Evolutionary conservation across 352 stramenopile species (phyloP), one percentile per base, ranked within the genome.

Genomic region (Phytophthora constricta): DNA sequence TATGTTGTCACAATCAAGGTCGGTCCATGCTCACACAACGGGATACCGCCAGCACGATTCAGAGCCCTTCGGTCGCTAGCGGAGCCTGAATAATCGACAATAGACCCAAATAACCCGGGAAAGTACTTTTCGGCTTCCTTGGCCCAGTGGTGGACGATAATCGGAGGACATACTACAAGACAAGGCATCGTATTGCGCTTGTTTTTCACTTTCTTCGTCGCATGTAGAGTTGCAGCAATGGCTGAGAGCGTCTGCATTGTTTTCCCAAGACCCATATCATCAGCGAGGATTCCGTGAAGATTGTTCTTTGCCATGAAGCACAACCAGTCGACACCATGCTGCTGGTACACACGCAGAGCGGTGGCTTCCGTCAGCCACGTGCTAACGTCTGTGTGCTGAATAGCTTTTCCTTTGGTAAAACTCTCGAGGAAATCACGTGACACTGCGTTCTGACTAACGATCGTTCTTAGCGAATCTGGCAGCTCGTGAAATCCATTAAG

Each of bases 61-160:
- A 82, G 22, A 26, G 28, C 25, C 56, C 83, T 85, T 27, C 83
- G 80, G 25, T 82, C 77, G 34, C 73, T 77, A 31, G 75, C 61
- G 55, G 73, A 62, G 0, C 88, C 81, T 13, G 86, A 93, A 45
- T 97, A 96, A 57, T 97, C 79, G 20, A 98, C 65, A 25, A 96
- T 60, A 20, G 56, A 55, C 27, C 81, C 76, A 37, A 98, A 88
- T 13, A 69, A 70, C 5, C 47, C 51, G 7, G 80, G 72, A 46
- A 98, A 93, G 47, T 93, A 97, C n/a, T 86, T 86, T 16, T 81
- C 52, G n/a, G 93, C 86, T 75, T 99, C 96, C 7, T 82, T 69
- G 4, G 97, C 80, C 97, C 97, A 99, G 74, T 99, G 97, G 37
- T 93, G 80, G 51, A 97, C 85, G 33, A 99, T 82, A 55, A 97